Evolutionary conservation across 805 yeast genomes (phyloP).

Genomic region (Pichia gijzeniarum): DNA sequence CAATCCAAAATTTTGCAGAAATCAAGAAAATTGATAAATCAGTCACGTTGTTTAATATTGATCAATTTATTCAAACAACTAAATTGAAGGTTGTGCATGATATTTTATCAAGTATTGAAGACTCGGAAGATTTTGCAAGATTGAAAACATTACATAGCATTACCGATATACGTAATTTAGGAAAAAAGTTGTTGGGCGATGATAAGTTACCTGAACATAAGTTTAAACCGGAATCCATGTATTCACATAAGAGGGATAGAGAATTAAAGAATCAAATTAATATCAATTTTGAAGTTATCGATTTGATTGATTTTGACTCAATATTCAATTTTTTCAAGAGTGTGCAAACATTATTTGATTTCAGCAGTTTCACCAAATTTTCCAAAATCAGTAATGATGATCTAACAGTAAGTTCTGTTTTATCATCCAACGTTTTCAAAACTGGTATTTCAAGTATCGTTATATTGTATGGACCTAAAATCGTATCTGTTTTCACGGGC

Average conservation of each 20-base stretch:
- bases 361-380: slow-evolving; percentile 31
- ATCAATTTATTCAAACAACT: slow-evolving; percentile 63
- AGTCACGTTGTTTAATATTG: slow-evolving; percentile 33
- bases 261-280: slow-evolving; percentile 55
- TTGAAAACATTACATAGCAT: slow-evolving; percentile 54
- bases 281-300: slow-evolving; percentile 61
- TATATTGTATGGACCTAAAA: slow-evolving; percentile 25
- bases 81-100: slow-evolving; percentile 61
- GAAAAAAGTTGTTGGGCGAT: slow-evolving; percentile 57
- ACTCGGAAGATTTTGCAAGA: slow-evolving; percentile 68
- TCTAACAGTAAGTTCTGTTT: slow-evolving; percentile 16
- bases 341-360: slow-evolving; percentile 29
- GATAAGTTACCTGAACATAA: slow-evolving; percentile 43
- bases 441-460: slow-evolving; percentile 25
- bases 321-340: slow-evolving; percentile 8
- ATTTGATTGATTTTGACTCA: slow-evolving; percentile 71
- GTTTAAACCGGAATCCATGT: slow-evolving; percentile 76
- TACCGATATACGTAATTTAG: slow-evolving; percentile 52
- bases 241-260: slow-evolving; percentile 66
- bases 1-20: slow-evolving; percentile 31
- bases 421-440: slow-evolving; percentile 21
- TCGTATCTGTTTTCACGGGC: slow-evolving; percentile 27
- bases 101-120: slow-evolving; percentile 55
- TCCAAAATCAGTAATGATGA: slow-evolving; percentile 37
- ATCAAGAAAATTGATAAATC: slow-evolving; percentile 57